Evolutionary conservation across 148 eudicot species (phyloP), one percentile per base, ranked within the genome.

Genomic region (Bassia scoparia): DNA sequence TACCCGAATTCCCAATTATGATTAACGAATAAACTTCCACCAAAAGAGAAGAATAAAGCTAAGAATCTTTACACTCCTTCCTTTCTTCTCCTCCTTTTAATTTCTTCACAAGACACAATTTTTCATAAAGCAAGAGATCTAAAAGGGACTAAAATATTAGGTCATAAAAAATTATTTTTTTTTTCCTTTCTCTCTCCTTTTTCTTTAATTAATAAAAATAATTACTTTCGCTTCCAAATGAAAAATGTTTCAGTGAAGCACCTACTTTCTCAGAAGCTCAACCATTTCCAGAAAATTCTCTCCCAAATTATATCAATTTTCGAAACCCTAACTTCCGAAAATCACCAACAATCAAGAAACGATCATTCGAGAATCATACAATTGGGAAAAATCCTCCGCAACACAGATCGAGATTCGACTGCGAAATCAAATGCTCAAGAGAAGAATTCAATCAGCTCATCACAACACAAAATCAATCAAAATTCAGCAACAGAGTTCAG

Each of bases 301-400:
- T 29, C 60, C 48, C 18, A 35, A 56, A 41, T 8, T 41, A 41
- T 41, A 67, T 46, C 34, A 64, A 72, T 46, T 31, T 50, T 35
- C 34, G 44, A 69, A 71, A 79, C 72, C 82, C 79, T 75, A 75
- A 75, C 13, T 53, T 77, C 44, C 41, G 43, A 71, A 70, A 27
- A 70, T 23, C 3, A 37, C 29, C 53, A 38, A 17, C 50, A 59
- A 13, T 15, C n/a, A 33, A n/a, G n/a, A 37, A 35, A 60, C 59
- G 46, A 75, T 68, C 78, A 68, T 17, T 23, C n/a, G 59, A 75
- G 58, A 53, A 56, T 43, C 34, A 65, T 37, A 27, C 67, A 63
- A 75, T n/a, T 68, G 16, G 67, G 7, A 4, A 68, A 68, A 44
- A 26, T 30, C n/a, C n/a, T 2, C 68, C 15, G 12, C 18, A 29